Evolutionary conservation across 2,329 filamentous ascomycete genomes (phyloP).

Genomic region (Aureobasidium namibiae): DNA sequence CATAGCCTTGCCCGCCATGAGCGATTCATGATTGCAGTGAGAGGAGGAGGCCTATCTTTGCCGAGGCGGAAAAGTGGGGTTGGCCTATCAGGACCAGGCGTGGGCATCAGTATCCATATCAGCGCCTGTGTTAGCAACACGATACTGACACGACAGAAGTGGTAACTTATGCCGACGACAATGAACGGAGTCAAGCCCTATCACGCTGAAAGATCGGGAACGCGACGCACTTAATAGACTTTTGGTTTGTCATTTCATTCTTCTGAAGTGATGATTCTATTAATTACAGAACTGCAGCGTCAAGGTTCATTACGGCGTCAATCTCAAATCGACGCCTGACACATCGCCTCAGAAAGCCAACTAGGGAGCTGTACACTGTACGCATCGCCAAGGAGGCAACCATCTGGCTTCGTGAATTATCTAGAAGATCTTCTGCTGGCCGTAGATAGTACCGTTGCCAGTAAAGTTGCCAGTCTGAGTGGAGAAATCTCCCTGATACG

Average conservation of each 20-base stretch:
- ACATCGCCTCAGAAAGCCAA: background rate
- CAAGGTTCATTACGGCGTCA: background rate
- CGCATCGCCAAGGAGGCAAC: background rate
- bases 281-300: background rate
- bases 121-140: too few relatives aligned
- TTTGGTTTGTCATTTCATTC: background rate
- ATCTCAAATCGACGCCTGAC: background rate
- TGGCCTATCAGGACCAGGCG: background rate
- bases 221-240: too few relatives aligned
- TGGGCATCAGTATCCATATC: background rate
- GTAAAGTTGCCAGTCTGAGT: constrained; percentile 26
- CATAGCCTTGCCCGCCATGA: background rate
- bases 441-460: constrained; percentile 12
- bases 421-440: background rate
- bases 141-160: too few relatives aligned
- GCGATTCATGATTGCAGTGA: background rate
- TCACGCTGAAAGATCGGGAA: background rate
- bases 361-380: background rate
- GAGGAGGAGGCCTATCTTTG: background rate
- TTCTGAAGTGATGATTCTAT: background rate
- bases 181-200: too few relatives aligned
- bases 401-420: background rate
- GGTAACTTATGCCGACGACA: too few relatives aligned
- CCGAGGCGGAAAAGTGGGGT: background rate
- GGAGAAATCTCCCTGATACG: constrained; percentile 28